phyloP scores from a whole-genome alignment of 2,329 filamentous ascomycete genomes.

The Davidsoniella eucalypti region DNA sequence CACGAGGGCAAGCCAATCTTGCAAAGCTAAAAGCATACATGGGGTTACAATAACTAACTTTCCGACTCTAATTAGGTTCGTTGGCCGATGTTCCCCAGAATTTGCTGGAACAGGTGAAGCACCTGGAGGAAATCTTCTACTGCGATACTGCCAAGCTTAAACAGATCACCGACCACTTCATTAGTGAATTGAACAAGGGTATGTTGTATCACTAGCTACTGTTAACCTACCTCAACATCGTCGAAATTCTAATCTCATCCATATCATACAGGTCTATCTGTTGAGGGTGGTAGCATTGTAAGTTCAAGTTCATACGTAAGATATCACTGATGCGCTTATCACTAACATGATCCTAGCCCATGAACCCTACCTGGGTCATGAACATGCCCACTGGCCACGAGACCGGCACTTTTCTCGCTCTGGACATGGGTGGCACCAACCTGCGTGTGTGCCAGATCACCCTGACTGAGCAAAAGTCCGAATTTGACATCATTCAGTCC shows the following conservation, averaged over 20 bases:
- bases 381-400: slow-evolving; percentile 74
- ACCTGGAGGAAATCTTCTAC: slow-evolving; percentile 69
- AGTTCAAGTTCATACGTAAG: slow-evolving; percentile 23
- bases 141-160: slow-evolving; percentile 69
- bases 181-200: slow-evolving; percentile 77
- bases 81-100: slow-evolving; percentile 82
- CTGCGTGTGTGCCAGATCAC: slow-evolving; percentile 87
- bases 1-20: slow-evolving; percentile 10
- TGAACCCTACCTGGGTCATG: slow-evolving; percentile 98
- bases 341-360: slow-evolving; percentile 43
- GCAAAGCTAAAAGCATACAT: not conserved
- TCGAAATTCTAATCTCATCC: not conserved
- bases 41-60: not conserved
- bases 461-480: slow-evolving; percentile 69
- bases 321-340: not conserved
- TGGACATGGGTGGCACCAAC: slow-evolving; percentile 96
- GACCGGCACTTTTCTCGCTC: slow-evolving; percentile 70
- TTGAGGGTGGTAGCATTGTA: slow-evolving; percentile 85
- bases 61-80: slow-evolving; percentile 42
- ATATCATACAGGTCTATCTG: slow-evolving; percentile 25
- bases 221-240: not conserved
- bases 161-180: slow-evolving; percentile 77
- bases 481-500: slow-evolving; percentile 88
- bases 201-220: slow-evolving; percentile 15
- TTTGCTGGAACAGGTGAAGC: slow-evolving; percentile 62